Percentiles rank a stretch among this genome's conserved stretches.
phyloP scores from a whole-genome alignment of 2,329 filamentous ascomycete species.

The Xylaria sp. region DNA sequence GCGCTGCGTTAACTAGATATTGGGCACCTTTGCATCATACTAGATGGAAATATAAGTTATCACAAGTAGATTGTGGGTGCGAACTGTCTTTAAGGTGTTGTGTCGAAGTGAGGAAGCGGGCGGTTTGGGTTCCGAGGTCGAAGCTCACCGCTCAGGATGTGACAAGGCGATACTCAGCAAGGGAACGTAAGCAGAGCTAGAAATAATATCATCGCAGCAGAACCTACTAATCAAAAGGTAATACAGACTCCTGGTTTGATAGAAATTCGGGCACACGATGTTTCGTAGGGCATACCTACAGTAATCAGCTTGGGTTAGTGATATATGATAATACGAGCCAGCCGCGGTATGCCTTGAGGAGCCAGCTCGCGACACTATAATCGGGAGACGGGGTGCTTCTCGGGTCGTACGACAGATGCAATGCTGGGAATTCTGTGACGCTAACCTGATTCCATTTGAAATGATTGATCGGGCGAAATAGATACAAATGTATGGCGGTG shows the following conservation, averaged over 20 bases:
- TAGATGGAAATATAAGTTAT: neutral
- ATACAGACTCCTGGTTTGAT: neutral
- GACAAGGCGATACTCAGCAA: neutral
- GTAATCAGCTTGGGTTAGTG: neutral
- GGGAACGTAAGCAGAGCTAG: neutral
- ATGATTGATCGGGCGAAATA: neutral
- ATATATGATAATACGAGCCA: constrained; percentile 16
- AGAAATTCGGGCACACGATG: neutral
- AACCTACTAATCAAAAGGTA: neutral
- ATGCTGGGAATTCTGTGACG: constrained; percentile 4
- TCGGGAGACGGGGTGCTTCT: neutral
- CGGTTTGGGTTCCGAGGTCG: neutral
- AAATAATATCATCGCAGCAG: neutral
- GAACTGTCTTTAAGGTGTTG: constrained; percentile 1
- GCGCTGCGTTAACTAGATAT: constrained; percentile 7
- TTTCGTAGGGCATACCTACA: constrained; percentile 20
- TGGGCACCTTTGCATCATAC: constrained; percentile 26
- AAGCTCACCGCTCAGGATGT: neutral
- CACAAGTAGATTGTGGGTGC: neutral
- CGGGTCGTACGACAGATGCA: constrained; percentile 29
- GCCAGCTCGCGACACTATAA: neutral
- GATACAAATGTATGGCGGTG: neutral
- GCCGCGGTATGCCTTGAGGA: constrained; percentile 18
- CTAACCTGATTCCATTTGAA: neutral
- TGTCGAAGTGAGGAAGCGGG: neutral